A percentile compares a stretch with the other conserved stretches of the same genome.
These are phyloP conservation scores for Nidula microcarpa DNA, from an alignment of 768 basidiomycete genomes.

Conservation along the genomic window DNA sequence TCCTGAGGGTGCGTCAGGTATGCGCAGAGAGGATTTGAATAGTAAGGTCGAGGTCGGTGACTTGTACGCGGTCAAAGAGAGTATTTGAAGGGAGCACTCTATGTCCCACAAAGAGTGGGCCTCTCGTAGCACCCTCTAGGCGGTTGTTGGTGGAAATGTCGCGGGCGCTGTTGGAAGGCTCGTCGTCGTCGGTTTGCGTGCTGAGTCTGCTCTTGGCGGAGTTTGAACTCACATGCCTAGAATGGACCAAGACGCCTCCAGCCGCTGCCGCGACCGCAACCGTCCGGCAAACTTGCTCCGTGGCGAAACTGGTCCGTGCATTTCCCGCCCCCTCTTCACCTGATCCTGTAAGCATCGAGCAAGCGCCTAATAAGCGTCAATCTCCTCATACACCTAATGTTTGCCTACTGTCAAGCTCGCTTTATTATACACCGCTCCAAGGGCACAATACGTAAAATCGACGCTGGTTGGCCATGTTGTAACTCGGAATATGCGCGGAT, in stretches of 20 bases:
- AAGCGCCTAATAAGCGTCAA: no score
- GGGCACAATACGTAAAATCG: no score
- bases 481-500: no score
- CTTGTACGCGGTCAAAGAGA: no score
- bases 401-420: no score
- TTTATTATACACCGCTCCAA: no score
- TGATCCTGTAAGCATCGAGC: neutral
- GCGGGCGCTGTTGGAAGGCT: neutral
- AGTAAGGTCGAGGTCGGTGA: no score
- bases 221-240: constrained; percentile 23
- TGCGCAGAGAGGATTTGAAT: neutral
- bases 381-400: no score
- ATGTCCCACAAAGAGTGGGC: no score
- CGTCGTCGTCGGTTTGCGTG: neutral
- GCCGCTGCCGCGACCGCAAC: neutral
- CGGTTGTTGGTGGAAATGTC: neutral
- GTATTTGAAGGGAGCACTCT: no score
- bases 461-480: no score
- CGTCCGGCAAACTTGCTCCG: neutral
- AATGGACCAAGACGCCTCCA: constrained; percentile 14
- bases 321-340: neutral
- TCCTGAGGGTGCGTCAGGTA: neutral
- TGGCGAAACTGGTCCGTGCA: neutral
- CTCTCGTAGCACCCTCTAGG: no score
- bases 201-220: constrained; percentile 16